Conservation (phyloP, 2,329 filamentous ascomycete genomes). For the Aspergillus phoenicis region DNA sequence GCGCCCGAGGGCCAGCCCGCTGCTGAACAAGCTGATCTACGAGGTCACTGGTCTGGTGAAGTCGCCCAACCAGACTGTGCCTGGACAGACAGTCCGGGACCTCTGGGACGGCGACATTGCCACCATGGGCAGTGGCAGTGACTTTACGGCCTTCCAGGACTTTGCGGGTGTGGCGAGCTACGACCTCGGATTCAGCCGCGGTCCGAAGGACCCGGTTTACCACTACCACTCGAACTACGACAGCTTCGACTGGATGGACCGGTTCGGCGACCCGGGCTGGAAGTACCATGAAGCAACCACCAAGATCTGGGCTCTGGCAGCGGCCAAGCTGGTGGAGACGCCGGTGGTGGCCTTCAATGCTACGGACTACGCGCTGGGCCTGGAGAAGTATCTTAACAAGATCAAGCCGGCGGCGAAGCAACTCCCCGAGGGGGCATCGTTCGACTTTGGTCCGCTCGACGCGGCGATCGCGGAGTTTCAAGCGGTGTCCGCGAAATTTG, state of each 20-base stretch:
- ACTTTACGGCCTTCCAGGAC: slow-evolving; percentile 76
- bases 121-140: slow-evolving; percentile 72
- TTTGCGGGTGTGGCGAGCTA: slow-evolving; percentile 67
- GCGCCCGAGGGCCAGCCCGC: slow-evolving; percentile 66
- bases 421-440: slow-evolving; percentile 28
- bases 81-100: slow-evolving; percentile 71
- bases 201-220: slow-evolving; percentile 55
- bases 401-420: slow-evolving; percentile 32
- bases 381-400: slow-evolving; percentile 49
- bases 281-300: slow-evolving; percentile 65
- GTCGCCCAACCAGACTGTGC: slow-evolving; percentile 72
- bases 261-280: slow-evolving; percentile 68
- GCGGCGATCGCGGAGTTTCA: slow-evolving; percentile 53
- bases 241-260: slow-evolving; percentile 80
- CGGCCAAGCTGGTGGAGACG: slow-evolving; percentile 63
- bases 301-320: slow-evolving; percentile 64
- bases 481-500: slow-evolving; percentile 53
- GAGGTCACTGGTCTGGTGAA: slow-evolving; percentile 65
- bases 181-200: slow-evolving; percentile 62
- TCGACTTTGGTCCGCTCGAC: slow-evolving; percentile 52
- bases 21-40: slow-evolving; percentile 73
- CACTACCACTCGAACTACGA: slow-evolving; percentile 87
- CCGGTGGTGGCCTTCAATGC: slow-evolving; percentile 67
- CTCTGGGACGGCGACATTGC: slow-evolving; percentile 64
- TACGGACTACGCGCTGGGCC: slow-evolving; percentile 63